phyloP scores from a whole-genome alignment of 2,329 filamentous ascomycete species.

The Stagonosporopsis cucurbitacearum region DNA sequence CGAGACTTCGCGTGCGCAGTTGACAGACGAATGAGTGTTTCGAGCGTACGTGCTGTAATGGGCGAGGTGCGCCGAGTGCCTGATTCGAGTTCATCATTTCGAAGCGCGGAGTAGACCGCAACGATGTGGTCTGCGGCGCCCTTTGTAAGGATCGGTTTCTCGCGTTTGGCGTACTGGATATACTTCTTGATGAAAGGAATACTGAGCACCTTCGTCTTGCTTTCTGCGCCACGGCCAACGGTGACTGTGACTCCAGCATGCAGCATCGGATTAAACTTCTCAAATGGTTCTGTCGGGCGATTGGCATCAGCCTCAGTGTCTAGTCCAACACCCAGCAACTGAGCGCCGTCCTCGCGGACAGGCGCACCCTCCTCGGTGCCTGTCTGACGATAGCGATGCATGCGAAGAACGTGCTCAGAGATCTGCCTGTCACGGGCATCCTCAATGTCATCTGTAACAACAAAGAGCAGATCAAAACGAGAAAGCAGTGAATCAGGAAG shows the following conservation, averaged over 20 bases:
- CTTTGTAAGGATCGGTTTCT: constrained; percentile 89
- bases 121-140: constrained; percentile 92
- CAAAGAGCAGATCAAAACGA: constrained; percentile 97
- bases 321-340: constrained; percentile 85
- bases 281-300: constrained; percentile 81
- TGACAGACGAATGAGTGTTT: constrained; percentile 96
- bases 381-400: constrained; percentile 93
- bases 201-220: constrained; percentile 85
- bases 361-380: constrained; percentile 94
- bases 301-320: constrained; percentile 78
- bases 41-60: constrained; percentile 94
- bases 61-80: constrained; percentile 93
- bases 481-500: constrained; percentile 94
- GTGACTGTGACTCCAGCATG: constrained; percentile 87
- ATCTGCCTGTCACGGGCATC: constrained; percentile 88
- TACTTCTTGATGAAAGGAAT: constrained; percentile 99
- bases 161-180: constrained; percentile 94
- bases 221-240: constrained; percentile 73
- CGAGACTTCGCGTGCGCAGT: constrained; percentile 95
- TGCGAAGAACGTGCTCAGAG: constrained; percentile 94
- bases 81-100: constrained; percentile 94
- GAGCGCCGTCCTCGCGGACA: constrained; percentile 83
- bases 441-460: constrained; percentile 98
- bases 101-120: constrained; percentile 85
- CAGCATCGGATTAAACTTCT: constrained; percentile 96